phyloP scores from a whole-genome alignment of 1,139 yeast species.

The Blastobotrys serpentis region DNA sequence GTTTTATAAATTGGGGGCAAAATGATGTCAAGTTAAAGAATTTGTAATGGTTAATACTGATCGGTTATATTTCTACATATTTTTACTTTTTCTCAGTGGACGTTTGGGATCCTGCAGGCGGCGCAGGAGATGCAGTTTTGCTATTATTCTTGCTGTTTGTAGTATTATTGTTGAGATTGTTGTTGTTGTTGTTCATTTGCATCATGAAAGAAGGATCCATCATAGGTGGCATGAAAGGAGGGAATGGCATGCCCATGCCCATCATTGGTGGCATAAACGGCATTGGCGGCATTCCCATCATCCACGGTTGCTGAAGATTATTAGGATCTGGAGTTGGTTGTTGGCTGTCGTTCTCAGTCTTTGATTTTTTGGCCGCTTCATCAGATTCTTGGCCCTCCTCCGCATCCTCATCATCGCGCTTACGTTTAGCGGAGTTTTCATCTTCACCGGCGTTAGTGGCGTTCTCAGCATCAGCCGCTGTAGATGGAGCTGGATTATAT shows the following conservation, averaged over 20 bases:
- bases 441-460: slow-evolving; percentile 14
- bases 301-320: slow-evolving; percentile 18
- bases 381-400: slow-evolving; percentile 19
- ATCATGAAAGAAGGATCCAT: slow-evolving; percentile 22
- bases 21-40: too few relatives aligned
- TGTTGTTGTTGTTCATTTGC: slow-evolving; percentile 15
- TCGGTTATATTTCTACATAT: too few relatives aligned
- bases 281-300: slow-evolving; percentile 21
- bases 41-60: too few relatives aligned
- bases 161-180: background rate
- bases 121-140: background rate
- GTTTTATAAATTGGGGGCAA: too few relatives aligned
- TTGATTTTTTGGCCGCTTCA: slow-evolving; percentile 16
- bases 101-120: slow-evolving; percentile 3
- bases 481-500: slow-evolving; percentile 7
- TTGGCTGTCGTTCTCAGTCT: slow-evolving; percentile 16
- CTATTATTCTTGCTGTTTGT: slow-evolving; percentile 4
- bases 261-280: slow-evolving; percentile 24
- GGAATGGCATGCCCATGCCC: slow-evolving; percentile 23
- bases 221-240: slow-evolving; percentile 22
- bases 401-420: slow-evolving; percentile 21
- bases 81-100: background rate
- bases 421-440: slow-evolving; percentile 17
- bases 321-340: background rate
- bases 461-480: slow-evolving; percentile 3